Evolutionary conservation across 768 basidiomycete species (phyloP), one percentile per base, ranked within the genome.

Genomic region (Cystofilobasidium macerans): DNA sequence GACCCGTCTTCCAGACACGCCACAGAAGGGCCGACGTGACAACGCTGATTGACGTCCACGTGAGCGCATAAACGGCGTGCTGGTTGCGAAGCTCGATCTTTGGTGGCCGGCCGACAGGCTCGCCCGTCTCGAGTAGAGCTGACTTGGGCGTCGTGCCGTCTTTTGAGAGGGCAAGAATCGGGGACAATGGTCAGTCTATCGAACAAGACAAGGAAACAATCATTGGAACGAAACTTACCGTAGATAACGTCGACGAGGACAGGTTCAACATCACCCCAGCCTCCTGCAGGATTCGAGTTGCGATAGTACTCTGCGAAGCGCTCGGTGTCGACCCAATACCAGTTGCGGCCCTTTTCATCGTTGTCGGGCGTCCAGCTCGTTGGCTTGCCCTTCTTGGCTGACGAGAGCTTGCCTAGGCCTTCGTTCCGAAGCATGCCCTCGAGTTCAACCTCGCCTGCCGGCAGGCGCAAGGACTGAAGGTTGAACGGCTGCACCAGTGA

Each of bases 31-130:
- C 65, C 9, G 60, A 18, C 14, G 65, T 67, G n/a, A 60, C 40
- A 33, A 57, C 48, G 22, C 45, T 48, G 40, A 67, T 53, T 3
- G 65, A 67, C 26, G n/a, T 92, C 95, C 95, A 99, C 14, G 93
- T 99, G 18, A 87, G 82, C 5, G 95, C 89, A 77, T 99, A 99
- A 14, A 90, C 92, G 9, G 89, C 80, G 78, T 99, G 95, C 42
- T 89, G 84, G 76, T 99, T 99, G 57, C 95, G 82, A 53, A 99
- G 78, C 71, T 97, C 90, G 30, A 97, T 84, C 2, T 83, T 83
- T 4, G 90, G 83, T 28, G 85, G 76, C 58, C 90, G 84, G 47
- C 94, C 95, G 54, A 98, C 78, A 3, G 95, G 95, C 54, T 86
- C 80, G 18, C 92, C 95, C 67, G 83, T 85, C 45, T 74, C 71